A percentile compares a stretch with the other conserved stretches of the same genome.
These are phyloP conservation scores for Podila verticillata DNA, from an alignment of 192 early-diverging fungal genomes.

Conservation along the genomic window DNA sequence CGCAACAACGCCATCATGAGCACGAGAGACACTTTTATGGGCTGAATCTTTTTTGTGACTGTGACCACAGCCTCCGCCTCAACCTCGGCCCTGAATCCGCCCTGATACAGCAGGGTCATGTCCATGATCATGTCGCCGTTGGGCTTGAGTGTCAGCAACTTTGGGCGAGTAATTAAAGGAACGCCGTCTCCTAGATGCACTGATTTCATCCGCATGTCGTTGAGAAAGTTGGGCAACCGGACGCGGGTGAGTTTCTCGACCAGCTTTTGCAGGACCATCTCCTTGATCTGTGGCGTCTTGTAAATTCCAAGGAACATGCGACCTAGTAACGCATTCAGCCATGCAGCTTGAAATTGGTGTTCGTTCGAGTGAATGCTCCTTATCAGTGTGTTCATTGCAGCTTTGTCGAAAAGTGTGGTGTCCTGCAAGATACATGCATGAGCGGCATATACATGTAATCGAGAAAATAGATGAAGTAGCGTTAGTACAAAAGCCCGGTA, in stretches of 20 bases:
- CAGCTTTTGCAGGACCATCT: slow-evolving; percentile 69
- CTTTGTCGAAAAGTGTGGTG: slow-evolving; percentile 53
- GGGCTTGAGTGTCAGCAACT: slow-evolving; percentile 74
- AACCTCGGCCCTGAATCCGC: slow-evolving; percentile 79
- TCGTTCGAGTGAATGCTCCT: slow-evolving; percentile 64
- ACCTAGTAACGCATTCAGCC: slow-evolving; percentile 90
- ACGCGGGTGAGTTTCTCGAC: slow-evolving; percentile 70
- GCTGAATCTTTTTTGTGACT: slow-evolving; percentile 63
- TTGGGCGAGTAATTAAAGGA: slow-evolving; percentile 81
- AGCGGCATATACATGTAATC: background rate
- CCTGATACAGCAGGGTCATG: slow-evolving; percentile 80
- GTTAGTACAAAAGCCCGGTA: too few species aligned
- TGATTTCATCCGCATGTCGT: slow-evolving; percentile 80
- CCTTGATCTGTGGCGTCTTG: slow-evolving; percentile 67
- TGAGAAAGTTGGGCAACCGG: slow-evolving; percentile 75
- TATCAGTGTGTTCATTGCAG: slow-evolving; percentile 56
- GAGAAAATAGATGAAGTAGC: background rate
- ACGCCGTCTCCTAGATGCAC: slow-evolving; percentile 81
- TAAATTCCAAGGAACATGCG: slow-evolving; percentile 79
- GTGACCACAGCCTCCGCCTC: slow-evolving; percentile 72
- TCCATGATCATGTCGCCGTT: slow-evolving; percentile 80
- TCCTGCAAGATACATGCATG: slow-evolving; percentile 13
- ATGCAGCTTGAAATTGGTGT: slow-evolving; percentile 62
- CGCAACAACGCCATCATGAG: slow-evolving; percentile 78
- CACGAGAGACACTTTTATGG: slow-evolving; percentile 80